A percentile compares a stretch with the other conserved stretches of the same genome.
These are phyloP conservation scores for Botryotinia narcissicola DNA, from an alignment of 2,329 filamentous ascomycete species.

Conservation along the genomic window DNA sequence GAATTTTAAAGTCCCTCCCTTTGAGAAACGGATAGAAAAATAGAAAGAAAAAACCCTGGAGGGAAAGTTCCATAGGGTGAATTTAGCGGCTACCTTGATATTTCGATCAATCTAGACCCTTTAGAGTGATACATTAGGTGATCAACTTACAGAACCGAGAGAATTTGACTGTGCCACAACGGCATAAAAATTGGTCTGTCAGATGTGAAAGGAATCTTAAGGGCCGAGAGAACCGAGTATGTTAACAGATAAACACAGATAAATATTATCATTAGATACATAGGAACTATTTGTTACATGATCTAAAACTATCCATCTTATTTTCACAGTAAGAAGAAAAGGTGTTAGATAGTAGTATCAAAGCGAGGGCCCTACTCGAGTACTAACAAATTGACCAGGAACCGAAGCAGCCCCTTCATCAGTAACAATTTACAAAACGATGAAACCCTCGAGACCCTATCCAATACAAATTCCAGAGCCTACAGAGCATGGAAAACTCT, in stretches of 20 bases:
- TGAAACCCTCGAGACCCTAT: neutral
- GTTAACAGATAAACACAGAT: neutral
- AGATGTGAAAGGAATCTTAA: neutral
- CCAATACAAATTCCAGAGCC: neutral
- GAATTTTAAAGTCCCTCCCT: neutral
- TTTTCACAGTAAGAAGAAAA: neutral
- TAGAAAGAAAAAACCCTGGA: neutral
- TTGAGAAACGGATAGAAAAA: neutral
- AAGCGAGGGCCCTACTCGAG: neutral
- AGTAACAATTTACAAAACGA: neutral
- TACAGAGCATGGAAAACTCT: neutral
- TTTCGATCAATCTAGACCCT: constrained; percentile 11
- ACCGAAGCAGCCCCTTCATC: neutral
- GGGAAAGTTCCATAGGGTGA: neutral
- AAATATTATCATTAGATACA: neutral
- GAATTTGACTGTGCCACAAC: neutral
- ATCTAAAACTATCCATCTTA: neutral
- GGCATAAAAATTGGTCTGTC: neutral
- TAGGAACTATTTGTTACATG: neutral
- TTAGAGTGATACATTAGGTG: neutral
- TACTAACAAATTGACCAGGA: neutral
- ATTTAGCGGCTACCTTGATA: constrained; percentile 1
- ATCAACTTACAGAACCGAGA: neutral
- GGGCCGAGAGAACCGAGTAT: neutral
- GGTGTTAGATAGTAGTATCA: neutral